These are phyloP conservation scores for Dictyostelium brefeldianum DNA, from an alignment of 78 protist genomes.

Conservation along the genomic window DNA sequence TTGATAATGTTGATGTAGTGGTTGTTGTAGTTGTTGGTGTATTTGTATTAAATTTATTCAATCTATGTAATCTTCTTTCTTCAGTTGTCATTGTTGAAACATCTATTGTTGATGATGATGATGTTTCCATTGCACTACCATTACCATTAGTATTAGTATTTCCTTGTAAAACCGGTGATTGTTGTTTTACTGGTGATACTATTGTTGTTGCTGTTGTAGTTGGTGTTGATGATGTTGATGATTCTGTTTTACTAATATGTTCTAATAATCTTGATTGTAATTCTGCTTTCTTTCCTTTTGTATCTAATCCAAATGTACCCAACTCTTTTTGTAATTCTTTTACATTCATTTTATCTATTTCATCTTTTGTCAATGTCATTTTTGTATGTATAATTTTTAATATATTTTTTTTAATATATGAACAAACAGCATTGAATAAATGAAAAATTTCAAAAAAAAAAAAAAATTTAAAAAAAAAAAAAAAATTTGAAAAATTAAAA, in stretches of 20 bases:
- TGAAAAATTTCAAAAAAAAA: too few relatives aligned
- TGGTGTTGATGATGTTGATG: background rate
- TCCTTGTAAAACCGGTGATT: background rate
- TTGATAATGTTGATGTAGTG: background rate
- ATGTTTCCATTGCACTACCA: background rate
- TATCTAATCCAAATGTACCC: slow-evolving; percentile 40
- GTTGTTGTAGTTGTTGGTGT: background rate
- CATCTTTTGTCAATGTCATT: slow-evolving; percentile 27
- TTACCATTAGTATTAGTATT: background rate
- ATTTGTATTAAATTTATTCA: slow-evolving; percentile 7
- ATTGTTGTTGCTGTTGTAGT: background rate
- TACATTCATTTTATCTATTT: slow-evolving; percentile 5
- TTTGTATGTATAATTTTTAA: background rate
- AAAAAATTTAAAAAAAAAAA: too few relatives aligned
- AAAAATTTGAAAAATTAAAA: too few relatives aligned
- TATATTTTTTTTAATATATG: too few relatives aligned
- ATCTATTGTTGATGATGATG: slow-evolving; percentile 17
- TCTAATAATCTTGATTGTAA: slow-evolving; percentile 28
- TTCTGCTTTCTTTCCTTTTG: slow-evolving; percentile 61
- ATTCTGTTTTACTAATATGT: background rate
- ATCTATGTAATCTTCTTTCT: slow-evolving; percentile 46
- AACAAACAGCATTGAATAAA: too few relatives aligned
- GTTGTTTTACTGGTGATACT: background rate
- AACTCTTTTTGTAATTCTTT: slow-evolving; percentile 60
- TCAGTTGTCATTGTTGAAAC: slow-evolving; percentile 49